Conservation (phyloP, 306 rosid genomes). For the Bauhinia variegata region DNA sequence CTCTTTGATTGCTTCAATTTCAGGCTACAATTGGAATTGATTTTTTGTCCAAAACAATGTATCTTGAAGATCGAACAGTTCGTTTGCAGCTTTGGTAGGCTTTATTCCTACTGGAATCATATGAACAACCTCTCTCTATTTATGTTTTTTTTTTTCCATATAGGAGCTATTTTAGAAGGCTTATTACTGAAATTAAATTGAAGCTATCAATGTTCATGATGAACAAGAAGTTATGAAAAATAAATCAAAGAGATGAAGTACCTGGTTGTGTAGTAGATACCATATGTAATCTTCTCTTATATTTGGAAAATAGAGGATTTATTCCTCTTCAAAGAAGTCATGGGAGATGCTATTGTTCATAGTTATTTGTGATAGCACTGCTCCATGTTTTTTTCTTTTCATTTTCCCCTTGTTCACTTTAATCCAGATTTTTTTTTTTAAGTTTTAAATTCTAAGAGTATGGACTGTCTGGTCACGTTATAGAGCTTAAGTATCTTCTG, state of each 20-base stretch:
- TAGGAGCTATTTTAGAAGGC: background rate
- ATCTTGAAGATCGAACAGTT: conserved; percentile 98
- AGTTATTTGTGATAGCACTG: background rate
- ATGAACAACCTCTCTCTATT: conserved; percentile 15
- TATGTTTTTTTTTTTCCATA: conserved; percentile 1
- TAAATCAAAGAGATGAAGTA: background rate
- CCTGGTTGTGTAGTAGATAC: background rate
- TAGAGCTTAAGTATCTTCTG: background rate
- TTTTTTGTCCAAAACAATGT: conserved; percentile 97
- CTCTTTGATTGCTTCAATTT: conserved; percentile 28
- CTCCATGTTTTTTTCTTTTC: background rate
- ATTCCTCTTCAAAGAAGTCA: background rate
- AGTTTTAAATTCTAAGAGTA: no score
- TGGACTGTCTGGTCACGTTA: background rate
- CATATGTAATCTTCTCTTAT: background rate
- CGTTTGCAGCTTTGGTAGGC: conserved; percentile 98
- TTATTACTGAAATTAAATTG: background rate
- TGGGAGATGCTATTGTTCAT: background rate
- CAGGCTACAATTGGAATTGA: conserved; percentile 99
- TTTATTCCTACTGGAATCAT: conserved; percentile 30
- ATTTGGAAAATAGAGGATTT: background rate
- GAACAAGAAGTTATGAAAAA: background rate
- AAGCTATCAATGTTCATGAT: background rate
- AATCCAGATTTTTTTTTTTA: background rate
- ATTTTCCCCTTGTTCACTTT: background rate